Evolutionary conservation across 371 early-diverging fungal species (phyloP), one percentile per base, ranked within the genome.

Genomic region (Rhizomucor pusillus): DNA sequence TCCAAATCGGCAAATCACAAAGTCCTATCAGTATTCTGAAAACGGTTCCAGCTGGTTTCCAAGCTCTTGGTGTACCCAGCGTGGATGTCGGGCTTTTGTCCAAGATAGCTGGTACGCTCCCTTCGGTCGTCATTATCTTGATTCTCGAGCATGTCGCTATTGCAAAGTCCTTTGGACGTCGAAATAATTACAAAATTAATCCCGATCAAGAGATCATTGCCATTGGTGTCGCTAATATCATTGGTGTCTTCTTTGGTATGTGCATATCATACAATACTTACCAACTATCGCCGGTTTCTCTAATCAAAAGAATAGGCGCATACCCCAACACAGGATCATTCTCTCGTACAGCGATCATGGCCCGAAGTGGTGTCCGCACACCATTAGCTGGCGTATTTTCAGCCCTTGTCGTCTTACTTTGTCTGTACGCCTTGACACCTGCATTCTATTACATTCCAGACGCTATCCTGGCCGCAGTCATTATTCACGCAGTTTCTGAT

Each of bases 141-240:
- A 79, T 92, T 54, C 66, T 94, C 29, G 95, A 93, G 63, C 92
- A 92, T 65, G 85, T 92, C 35, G 88, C 92, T 7, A 84, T 92
- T 54, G 81, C 84, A 49, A 89, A 91, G 65, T 82, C 91, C 1
- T 90, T 90, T 69, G 93, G 89, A 4, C 82, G 77, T 59, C 82
- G 77, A 67, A 86, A 73, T 73, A 85, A 80, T 57, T 80, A 80
- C 59, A 55, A 67, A 4, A 75, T 88, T 59, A 73, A 82, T 36
- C 71, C 87, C 23, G 85, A 86, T 63, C 93, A 93, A 67, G 96
- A 96, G 64, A 65, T 93, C 33, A 80, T 93, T 50, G 91, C 94
- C 10, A 77, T 94, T 35, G 95, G 94, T 13, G 50, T 89, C 14
- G 81, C 87, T 39, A 96, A 96, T 70, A 61, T 90, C 29, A 54